phyloP scores from a whole-genome alignment of 805 yeast genomes.

The Ogataea paradorogensis region DNA sequence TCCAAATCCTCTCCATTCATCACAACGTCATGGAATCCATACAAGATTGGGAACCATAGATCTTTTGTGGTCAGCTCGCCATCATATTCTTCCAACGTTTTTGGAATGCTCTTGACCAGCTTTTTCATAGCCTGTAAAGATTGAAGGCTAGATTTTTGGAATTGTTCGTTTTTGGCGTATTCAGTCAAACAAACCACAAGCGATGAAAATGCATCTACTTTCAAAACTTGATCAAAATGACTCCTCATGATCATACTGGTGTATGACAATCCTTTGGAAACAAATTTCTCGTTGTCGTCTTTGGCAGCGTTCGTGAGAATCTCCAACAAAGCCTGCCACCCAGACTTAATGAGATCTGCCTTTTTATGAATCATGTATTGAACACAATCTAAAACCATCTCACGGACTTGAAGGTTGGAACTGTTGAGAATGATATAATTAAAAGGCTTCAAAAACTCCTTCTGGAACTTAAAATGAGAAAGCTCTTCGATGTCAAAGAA shows the following conservation, averaged over 20 bases:
- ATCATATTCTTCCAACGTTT: slow-evolving; percentile 29
- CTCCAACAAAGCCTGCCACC: slow-evolving; percentile 89
- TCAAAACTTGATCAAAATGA: slow-evolving; percentile 58
- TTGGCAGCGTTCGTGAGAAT: slow-evolving; percentile 73
- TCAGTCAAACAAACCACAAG: slow-evolving; percentile 74
- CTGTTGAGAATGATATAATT: slow-evolving; percentile 73
- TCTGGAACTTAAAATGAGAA: slow-evolving; percentile 92
- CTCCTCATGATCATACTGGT: slow-evolving; percentile 60
- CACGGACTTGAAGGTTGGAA: slow-evolving; percentile 67
- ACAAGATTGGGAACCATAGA: slow-evolving; percentile 84
- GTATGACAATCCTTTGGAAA: slow-evolving; percentile 60
- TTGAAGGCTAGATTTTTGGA: slow-evolving; percentile 76
- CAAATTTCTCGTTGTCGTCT: slow-evolving; percentile 55
- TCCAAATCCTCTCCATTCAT: slow-evolving; percentile 94
- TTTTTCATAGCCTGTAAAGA: slow-evolving; percentile 71
- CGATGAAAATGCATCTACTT: slow-evolving; percentile 66
- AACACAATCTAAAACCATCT: slow-evolving; percentile 86
- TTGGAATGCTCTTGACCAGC: slow-evolving; percentile 59
- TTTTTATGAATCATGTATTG: slow-evolving; percentile 80
- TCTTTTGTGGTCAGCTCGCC: slow-evolving; percentile 44
- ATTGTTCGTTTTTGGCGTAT: slow-evolving; percentile 78
- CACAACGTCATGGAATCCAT: slow-evolving; percentile 81
- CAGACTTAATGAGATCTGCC: slow-evolving; percentile 74
- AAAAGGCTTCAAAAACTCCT: slow-evolving; percentile 89
- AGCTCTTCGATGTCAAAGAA: slow-evolving; percentile 92